Conservation (phyloP, 371 early-diverging fungal species). For the Saksenaea oblongispora region DNA sequence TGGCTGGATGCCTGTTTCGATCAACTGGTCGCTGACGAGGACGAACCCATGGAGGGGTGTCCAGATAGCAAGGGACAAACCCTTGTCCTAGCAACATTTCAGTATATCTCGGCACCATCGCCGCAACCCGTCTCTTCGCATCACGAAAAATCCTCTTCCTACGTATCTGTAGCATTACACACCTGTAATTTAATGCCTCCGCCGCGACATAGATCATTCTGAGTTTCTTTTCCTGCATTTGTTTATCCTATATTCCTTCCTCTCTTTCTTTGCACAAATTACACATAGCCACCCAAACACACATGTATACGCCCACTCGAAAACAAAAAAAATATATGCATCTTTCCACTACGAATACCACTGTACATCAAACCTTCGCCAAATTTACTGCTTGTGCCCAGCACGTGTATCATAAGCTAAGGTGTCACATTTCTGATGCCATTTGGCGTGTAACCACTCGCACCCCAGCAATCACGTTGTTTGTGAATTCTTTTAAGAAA, state of each 20-base stretch:
- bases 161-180: slow-evolving; percentile 5
- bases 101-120: neutral
- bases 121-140: neutral
- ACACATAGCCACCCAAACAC: neutral
- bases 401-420: slow-evolving; percentile 5
- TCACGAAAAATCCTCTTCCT: neutral
- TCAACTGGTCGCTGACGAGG: slow-evolving; percentile 24
- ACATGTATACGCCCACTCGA: neutral
- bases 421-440: slow-evolving; percentile 7
- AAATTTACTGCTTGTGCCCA: slow-evolving; percentile 3
- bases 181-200: slow-evolving; percentile 4
- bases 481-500: neutral
- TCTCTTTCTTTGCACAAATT: neutral
- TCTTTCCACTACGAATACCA: neutral
- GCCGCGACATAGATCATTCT: slow-evolving; percentile 5
- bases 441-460: neutral
- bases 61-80: slow-evolving; percentile 3
- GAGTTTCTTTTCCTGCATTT: slow-evolving; percentile 2
- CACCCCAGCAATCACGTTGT: neutral
- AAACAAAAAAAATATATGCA: neutral
- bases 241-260: neutral
- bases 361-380: neutral
- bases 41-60: slow-evolving; percentile 17
- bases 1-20: slow-evolving; percentile 46
- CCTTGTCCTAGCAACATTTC: neutral